These are phyloP conservation scores for Medicago truncatula DNA, from an alignment of 306 rosid genomes.

Conservation along the genomic window DNA sequence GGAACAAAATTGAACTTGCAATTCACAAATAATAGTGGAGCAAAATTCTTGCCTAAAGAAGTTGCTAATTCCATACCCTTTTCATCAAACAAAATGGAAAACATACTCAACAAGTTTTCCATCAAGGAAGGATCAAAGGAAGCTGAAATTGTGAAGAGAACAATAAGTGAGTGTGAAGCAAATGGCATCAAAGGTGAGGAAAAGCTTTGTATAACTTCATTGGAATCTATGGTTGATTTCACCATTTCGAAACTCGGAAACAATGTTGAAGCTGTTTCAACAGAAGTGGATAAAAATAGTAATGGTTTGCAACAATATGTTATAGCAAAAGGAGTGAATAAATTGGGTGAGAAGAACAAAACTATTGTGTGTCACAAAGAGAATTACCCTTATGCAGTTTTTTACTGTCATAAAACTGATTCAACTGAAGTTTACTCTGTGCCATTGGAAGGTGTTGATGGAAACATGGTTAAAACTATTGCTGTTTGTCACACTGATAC, in stretches of 20 bases:
- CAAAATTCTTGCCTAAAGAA: slow-evolving; percentile 59
- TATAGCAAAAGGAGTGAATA: slow-evolving; percentile 50
- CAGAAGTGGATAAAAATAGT: slow-evolving; percentile 57
- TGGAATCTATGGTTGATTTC: slow-evolving; percentile 87
- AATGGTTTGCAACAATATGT: slow-evolving; percentile 55
- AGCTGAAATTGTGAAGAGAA: slow-evolving; percentile 48
- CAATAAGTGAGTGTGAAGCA: slow-evolving; percentile 62
- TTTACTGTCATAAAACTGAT: slow-evolving; percentile 70
- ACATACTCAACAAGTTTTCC: slow-evolving; percentile 50
- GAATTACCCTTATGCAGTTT: slow-evolving; percentile 75
- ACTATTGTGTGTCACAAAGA: slow-evolving; percentile 66
- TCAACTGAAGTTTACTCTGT: slow-evolving; percentile 52
- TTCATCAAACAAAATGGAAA: slow-evolving; percentile 56
- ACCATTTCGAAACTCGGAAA: slow-evolving; percentile 68
- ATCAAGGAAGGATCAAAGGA: slow-evolving; percentile 51
- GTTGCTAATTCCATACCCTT: slow-evolving; percentile 69
- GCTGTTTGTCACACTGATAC: slow-evolving; percentile 83
- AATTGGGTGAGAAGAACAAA: slow-evolving; percentile 44
- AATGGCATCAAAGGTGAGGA: slow-evolving; percentile 62
- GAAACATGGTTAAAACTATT: slow-evolving; percentile 62
- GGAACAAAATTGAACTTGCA: slow-evolving; percentile 57
- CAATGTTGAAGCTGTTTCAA: slow-evolving; percentile 56
- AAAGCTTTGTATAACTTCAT: slow-evolving; percentile 75
- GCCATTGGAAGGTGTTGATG: slow-evolving; percentile 60
- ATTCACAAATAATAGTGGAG: slow-evolving; percentile 46